Base-by-base conservation (phyloP, 2,329 filamentous ascomycete genomes). In the Aspergillus intermedius region DNA sequence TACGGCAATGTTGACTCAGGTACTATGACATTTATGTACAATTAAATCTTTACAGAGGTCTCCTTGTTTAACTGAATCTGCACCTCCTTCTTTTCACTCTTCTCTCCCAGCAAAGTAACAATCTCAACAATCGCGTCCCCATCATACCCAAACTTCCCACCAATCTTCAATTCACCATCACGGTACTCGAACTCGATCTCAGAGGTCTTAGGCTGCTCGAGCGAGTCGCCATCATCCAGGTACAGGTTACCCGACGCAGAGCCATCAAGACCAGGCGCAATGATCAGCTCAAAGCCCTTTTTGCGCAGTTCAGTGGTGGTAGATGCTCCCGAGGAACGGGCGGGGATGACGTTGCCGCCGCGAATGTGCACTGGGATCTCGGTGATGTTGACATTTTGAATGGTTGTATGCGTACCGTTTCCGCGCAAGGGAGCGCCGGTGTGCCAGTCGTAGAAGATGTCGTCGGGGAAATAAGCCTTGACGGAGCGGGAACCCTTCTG, bases 201-300 rank as follows among this genome's bases (percentile, higher is more conserved):
- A 5, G 76, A 80, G n/a, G 75, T 79, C 1, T 49, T 43, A 2
- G 44, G 41, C 65, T 87, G 86, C 50, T 79, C 70, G 44, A 91
- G 58, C 22, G 78, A 82, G 50, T 83, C 81, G 7, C 88, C 88
- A 52, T 94, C 88, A 56, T 93, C 88, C 4, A 93, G 70, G 63
- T 91, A 93, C 49, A 93, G 72, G 45, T 75, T 73, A 0, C 88
- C 88, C 1, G 62, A 65, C 0, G 88, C 88, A 5, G 71, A 79
- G 3, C 84, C 86, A 45, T 84, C 71, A 1, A 63, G 60, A 5
- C 77, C 81, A 0, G 86, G 77, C 0, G 87, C 84, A 41, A 94
- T 76, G 32, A 91, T 60, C 45, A 94, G 71, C 62, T 84, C 77
- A 69, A 91, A 91, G 55, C 82, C 74, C 57, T 86, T 74, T 55